Evolutionary conservation across 306 rosid genomes (phyloP).

Genomic region (Rosa rugosa): DNA sequence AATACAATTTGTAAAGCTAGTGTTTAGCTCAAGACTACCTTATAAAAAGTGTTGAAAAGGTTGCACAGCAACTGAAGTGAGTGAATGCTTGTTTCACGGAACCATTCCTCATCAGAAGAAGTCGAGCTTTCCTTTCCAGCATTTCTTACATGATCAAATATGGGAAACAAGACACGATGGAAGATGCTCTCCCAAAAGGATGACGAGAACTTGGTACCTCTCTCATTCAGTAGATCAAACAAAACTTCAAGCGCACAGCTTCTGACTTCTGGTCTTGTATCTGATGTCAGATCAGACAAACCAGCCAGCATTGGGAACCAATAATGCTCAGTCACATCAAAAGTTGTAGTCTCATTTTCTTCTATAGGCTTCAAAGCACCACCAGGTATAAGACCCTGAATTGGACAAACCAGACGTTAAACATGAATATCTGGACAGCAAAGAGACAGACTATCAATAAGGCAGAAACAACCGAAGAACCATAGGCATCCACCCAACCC

Average conservation of each 20-base stretch:
- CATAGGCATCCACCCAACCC: neutral
- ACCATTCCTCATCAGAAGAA: conserved; percentile 79
- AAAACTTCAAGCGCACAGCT: conserved; percentile 98
- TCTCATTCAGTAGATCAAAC: conserved; percentile 96
- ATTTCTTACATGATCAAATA: conserved; percentile 95
- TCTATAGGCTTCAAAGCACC: conserved; percentile 91
- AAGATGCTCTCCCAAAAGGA: conserved; percentile 98
- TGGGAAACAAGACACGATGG: conserved; percentile 97
- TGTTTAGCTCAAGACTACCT: conserved; percentile 50
- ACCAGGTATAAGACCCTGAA: conserved; percentile 93
- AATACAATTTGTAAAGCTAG: conserved; percentile 10
- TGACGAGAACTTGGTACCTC: conserved; percentile 91
- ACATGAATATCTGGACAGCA: neutral
- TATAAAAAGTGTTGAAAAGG: conserved; percentile 96
- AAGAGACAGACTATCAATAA: conserved; percentile 3
- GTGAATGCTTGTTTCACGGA: conserved; percentile 94
- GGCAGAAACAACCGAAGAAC: neutral
- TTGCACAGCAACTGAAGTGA: conserved; percentile 98
- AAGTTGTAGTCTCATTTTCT: conserved; percentile 46
- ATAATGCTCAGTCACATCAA: conserved; percentile 93
- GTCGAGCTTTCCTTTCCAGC: conserved; percentile 76
- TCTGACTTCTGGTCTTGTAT: conserved; percentile 93
- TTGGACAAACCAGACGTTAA: conserved; percentile 29
- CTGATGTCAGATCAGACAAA: conserved; percentile 95
- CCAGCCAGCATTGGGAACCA: conserved; percentile 99